A percentile compares a stretch with the other conserved stretches of the same genome.
Conservation (phyloP, 495 filamentous ascomycete species). For the Aspergillus ellipticus region DNA sequence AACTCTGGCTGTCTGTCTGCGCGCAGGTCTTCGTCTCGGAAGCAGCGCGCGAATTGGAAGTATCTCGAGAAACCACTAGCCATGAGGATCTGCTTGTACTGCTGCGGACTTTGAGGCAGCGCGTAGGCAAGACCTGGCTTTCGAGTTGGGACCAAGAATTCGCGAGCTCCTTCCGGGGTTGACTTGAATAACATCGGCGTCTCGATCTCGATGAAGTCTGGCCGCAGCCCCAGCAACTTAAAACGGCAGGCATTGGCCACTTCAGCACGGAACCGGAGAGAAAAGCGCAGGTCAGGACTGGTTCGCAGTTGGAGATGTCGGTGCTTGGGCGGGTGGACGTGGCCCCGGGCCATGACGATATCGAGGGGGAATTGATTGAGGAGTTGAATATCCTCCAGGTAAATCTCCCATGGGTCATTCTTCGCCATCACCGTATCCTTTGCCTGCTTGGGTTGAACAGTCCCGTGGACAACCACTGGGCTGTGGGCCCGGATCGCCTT, state of each 20-base stretch:
- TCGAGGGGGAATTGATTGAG: conserved; percentile 76
- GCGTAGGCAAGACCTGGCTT: conserved; percentile 76
- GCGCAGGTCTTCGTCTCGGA: conserved; percentile 90
- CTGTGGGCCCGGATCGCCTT: conserved; percentile 46
- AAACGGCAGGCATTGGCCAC: conserved; percentile 50
- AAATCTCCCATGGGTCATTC: conserved; percentile 52
- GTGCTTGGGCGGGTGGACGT: conserved; percentile 65
- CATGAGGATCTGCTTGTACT: conserved; percentile 99
- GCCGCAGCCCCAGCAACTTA: conserved; percentile 39
- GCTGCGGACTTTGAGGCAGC: conserved; percentile 91
- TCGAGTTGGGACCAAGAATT: conserved; percentile 92
- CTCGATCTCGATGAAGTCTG: conserved; percentile 74
- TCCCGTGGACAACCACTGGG: conserved; percentile 51
- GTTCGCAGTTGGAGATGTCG: conserved; percentile 85
- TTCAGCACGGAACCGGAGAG: conserved; percentile 56
- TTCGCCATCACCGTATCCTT: conserved; percentile 24
- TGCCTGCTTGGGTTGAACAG: conserved; percentile 41
- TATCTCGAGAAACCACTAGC: conserved; percentile 77
- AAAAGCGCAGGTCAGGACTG: conserved; percentile 55
- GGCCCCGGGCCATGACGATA: conserved; percentile 67
- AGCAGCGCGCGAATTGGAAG: conserved; percentile 91
- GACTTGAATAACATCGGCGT: conserved; percentile 96
- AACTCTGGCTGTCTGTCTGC: conserved; percentile 97
- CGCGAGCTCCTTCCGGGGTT: conserved; percentile 90
- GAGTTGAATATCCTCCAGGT: conserved; percentile 57